phyloP scores from a whole-genome alignment of 2,329 filamentous ascomycete species.

The Colletotrichum siamense region DNA sequence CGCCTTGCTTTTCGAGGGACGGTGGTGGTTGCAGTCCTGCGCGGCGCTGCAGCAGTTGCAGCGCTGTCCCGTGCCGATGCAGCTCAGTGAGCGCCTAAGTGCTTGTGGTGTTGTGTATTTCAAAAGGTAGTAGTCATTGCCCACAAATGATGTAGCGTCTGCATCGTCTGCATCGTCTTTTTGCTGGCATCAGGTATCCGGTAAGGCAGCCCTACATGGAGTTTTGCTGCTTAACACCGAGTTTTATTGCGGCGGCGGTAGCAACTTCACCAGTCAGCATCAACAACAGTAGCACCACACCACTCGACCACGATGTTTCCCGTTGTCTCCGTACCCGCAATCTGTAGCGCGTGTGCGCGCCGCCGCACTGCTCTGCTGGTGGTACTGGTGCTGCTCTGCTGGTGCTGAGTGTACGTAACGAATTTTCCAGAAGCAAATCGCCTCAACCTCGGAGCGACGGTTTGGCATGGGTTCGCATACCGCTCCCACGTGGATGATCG shows the following conservation, averaged over 20 bases:
- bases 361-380: background rate
- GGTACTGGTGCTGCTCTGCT: background rate
- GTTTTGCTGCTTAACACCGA: background rate
- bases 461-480: slow-evolving; percentile 18
- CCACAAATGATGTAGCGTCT: background rate
- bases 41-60: background rate
- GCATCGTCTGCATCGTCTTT: background rate
- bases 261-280: background rate
- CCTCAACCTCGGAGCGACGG: slow-evolving; percentile 5
- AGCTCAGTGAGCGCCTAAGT: background rate
- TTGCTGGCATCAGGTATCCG: background rate
- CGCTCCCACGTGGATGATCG: slow-evolving; percentile 19
- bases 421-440: slow-evolving; percentile 19
- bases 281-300: background rate
- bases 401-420: background rate
- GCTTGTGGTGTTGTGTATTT: background rate
- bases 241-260: background rate
- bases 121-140: background rate
- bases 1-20: background rate
- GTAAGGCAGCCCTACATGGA: slow-evolving; percentile 10
- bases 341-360: background rate
- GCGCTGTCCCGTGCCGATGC: background rate
- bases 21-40: background rate
- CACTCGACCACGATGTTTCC: background rate
- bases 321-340: background rate